Evolutionary conservation across 805 yeast species (phyloP).

Genomic region (Blastobotrys peoriensis): DNA sequence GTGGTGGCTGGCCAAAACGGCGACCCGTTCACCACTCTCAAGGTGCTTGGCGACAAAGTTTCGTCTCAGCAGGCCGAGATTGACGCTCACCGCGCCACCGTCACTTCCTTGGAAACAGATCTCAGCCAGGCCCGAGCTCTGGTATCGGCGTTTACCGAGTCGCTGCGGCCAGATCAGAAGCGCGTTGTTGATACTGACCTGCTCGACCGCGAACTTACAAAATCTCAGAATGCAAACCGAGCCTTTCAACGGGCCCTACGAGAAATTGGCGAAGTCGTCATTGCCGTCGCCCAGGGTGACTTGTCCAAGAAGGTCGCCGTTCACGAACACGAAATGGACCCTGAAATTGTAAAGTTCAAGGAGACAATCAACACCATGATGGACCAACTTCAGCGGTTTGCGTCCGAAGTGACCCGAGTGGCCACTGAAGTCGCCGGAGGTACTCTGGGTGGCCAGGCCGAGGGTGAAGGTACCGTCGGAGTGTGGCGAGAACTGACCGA

Average conservation of each 20-base stretch:
- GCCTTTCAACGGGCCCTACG: conserved; percentile 63
- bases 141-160: conserved; percentile 28
- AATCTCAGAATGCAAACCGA: conserved; percentile 50
- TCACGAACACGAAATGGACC: conserved; percentile 65
- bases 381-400: conserved; percentile 78
- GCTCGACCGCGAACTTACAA: conserved; percentile 33
- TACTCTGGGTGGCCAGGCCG: conserved; percentile 84
- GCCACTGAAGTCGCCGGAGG: conserved; percentile 91
- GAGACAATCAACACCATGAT: conserved; percentile 82
- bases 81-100: conserved; percentile 30
- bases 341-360: conserved; percentile 74
- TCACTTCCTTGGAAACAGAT: conserved; percentile 28
- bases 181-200: conserved; percentile 27
- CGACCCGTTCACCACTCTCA: conserved; percentile 17
- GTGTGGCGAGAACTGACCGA: conserved; percentile 84
- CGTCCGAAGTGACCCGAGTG: conserved; percentile 74
- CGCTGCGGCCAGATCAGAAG: conserved; percentile 26
- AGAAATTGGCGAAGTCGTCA: conserved; percentile 81
- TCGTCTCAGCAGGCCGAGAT: conserved; percentile 32
- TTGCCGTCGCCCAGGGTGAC: conserved; percentile 86
- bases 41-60: conserved; percentile 19
- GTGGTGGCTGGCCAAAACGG: not conserved
- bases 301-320: conserved; percentile 72
- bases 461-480: conserved; percentile 77
- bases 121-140: conserved; percentile 30